A percentile compares a stretch with the other conserved stretches of the same genome.
These are phyloP conservation scores for Handroanthus guayacan DNA, from an alignment of 257 asterid species.

Conservation along the genomic window DNA sequence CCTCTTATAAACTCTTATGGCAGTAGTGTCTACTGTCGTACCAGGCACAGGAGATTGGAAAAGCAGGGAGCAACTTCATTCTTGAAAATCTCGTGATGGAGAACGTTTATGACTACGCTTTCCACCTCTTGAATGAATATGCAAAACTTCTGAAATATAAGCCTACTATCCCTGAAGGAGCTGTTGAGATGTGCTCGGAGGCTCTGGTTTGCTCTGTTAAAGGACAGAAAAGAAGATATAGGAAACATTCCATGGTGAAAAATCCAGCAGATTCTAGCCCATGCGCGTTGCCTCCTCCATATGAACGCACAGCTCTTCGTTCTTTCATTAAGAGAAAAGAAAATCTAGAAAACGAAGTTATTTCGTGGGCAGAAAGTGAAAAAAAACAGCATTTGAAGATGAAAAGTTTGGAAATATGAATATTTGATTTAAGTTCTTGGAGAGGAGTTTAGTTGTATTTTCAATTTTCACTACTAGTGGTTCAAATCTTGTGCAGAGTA, in stretches of 20 bases:
- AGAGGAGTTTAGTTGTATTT: too few species aligned
- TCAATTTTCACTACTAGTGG: too few species aligned
- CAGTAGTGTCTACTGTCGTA: not conserved
- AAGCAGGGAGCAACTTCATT: conserved; percentile 69
- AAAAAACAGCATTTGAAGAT: conserved; percentile 1
- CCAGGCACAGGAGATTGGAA: conserved; percentile 84
- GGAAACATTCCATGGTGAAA: conserved; percentile 60
- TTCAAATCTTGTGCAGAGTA: conserved; percentile 7
- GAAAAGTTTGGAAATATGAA: not conserved
- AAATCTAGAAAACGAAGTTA: conserved; percentile 52
- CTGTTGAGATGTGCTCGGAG: conserved; percentile 72
- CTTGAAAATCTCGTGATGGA: conserved; percentile 69
- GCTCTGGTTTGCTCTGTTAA: conserved; percentile 60
- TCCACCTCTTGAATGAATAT: conserved; percentile 74
- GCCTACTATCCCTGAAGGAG: conserved; percentile 71
- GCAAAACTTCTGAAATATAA: conserved; percentile 73
- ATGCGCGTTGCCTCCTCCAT: conserved; percentile 59
- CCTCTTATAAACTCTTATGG: too few species aligned
- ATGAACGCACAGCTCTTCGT: conserved; percentile 39
- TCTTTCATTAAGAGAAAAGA: conserved; percentile 50
- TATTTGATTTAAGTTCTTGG: not conserved
- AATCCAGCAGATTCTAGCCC: conserved; percentile 56
- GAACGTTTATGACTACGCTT: conserved; percentile 74
- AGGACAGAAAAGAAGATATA: conserved; percentile 64
- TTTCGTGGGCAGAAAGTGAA: conserved; percentile 41